phyloP scores from a whole-genome alignment of 225 moss, liverwort and hornwort genomes.

The Polytrichum formosum region DNA sequence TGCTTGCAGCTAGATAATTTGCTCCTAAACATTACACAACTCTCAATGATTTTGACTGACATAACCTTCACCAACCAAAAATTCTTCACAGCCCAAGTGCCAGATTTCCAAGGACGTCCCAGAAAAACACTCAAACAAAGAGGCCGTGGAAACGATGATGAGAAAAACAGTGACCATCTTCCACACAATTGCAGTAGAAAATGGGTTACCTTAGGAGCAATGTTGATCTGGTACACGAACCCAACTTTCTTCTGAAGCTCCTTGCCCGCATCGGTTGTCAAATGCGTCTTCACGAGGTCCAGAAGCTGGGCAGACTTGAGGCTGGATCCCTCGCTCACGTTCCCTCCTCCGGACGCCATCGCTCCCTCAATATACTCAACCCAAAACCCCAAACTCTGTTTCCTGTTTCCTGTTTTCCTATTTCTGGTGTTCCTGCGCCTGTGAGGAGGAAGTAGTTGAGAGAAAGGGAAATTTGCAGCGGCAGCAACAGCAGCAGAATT shows the following conservation, averaged over 20 bases:
- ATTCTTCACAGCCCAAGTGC: too few relatives aligned
- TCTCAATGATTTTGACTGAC: too few relatives aligned
- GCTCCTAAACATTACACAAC: too few relatives aligned
- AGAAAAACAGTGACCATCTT: too few relatives aligned
- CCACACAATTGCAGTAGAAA: background rate
- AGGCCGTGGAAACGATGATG: too few relatives aligned
- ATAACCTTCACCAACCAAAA: too few relatives aligned
- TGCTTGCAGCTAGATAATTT: too few relatives aligned
- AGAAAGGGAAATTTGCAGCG: background rate
- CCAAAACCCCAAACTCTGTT: background rate
- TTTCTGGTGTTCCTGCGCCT: too few relatives aligned
- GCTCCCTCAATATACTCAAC: background rate
- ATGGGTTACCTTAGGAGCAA: conserved; percentile 65
- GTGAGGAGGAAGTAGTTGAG: too few relatives aligned
- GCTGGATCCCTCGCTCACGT: conserved; percentile 49
- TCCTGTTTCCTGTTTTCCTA: too few relatives aligned
- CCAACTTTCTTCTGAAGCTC: conserved; percentile 74
- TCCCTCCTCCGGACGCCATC: conserved; percentile 53
- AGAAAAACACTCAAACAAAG: too few relatives aligned
- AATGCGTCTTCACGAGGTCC: conserved; percentile 67
- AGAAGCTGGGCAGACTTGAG: conserved; percentile 81
- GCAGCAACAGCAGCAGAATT: background rate
- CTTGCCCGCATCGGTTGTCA: conserved; percentile 76
- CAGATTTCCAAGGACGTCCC: too few relatives aligned
- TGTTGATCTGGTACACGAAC: conserved; percentile 76